phyloP scores from a whole-genome alignment of 352 stramenopile genomes.

The Pythium aquatile region DNA sequence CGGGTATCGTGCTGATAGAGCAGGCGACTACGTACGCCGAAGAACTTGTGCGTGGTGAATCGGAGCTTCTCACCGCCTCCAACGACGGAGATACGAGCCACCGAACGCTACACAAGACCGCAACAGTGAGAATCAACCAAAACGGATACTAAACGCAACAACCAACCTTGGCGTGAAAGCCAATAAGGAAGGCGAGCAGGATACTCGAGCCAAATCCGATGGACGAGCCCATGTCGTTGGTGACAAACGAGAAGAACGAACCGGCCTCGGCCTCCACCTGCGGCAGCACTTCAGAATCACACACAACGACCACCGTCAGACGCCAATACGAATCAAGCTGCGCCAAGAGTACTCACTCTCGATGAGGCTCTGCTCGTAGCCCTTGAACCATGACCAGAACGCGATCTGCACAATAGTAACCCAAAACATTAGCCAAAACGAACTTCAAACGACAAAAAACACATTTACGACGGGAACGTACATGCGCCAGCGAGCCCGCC shows the following conservation, averaged over 20 bases:
- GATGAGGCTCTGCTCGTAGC: conserved; percentile 80
- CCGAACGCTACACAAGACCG: conserved; percentile 46
- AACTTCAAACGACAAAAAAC: background rate
- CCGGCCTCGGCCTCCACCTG: conserved; percentile 48
- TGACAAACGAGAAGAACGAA: conserved; percentile 81
- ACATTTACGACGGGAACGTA: conserved; percentile 23
- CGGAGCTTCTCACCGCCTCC: conserved; percentile 74
- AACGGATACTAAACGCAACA: background rate
- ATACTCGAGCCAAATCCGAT: conserved; percentile 84
- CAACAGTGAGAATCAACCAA: conserved; percentile 1
- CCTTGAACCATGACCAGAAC: conserved; percentile 89
- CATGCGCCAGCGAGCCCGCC: conserved; percentile 72
- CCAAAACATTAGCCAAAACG: background rate
- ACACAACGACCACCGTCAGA: background rate
- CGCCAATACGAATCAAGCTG: background rate
- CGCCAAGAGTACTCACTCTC: conserved; percentile 51
- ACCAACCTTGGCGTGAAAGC: conserved; percentile 78
- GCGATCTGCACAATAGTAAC: conserved; percentile 49
- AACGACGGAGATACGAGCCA: conserved; percentile 78
- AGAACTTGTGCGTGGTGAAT: conserved; percentile 88
- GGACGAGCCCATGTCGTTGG: conserved; percentile 73
- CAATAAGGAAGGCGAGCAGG: conserved; percentile 69
- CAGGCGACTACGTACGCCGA: conserved; percentile 48
- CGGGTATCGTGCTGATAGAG: too few species aligned
- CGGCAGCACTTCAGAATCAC: conserved; percentile 36